These are phyloP conservation scores for Wickerhamomyces bovis DNA, from an alignment of 805 yeast genomes.

Conservation along the genomic window DNA sequence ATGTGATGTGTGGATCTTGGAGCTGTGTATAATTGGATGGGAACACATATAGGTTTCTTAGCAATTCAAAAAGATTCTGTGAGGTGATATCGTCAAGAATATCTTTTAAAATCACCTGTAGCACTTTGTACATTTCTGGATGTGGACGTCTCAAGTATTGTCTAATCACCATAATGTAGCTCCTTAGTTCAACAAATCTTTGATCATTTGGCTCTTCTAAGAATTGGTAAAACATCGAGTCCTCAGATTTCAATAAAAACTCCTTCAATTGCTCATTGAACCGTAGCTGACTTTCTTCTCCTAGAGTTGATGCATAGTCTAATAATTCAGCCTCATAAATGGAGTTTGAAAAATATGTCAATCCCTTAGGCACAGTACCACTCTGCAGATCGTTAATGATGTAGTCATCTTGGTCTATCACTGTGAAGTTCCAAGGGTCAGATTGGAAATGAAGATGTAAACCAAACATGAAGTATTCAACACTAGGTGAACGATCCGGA, in stretches of 20 bases:
- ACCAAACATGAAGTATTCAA: constrained; percentile 6
- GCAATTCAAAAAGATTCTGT: not conserved
- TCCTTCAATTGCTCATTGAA: not conserved
- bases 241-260: not conserved
- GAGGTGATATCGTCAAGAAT: not conserved
- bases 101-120: not conserved
- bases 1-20: not conserved
- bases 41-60: not conserved
- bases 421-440: constrained; percentile 6
- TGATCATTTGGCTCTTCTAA: not conserved
- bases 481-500: not conserved
- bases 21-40: not conserved
- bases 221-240: not conserved
- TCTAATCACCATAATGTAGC: constrained; percentile 1
- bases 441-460: constrained; percentile 7
- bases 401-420: not conserved
- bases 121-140: not conserved
- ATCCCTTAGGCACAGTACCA: constrained; percentile 2
- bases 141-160: constrained; percentile 3
- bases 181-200: not conserved
- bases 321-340: constrained; percentile 4
- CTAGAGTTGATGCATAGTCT: not conserved
- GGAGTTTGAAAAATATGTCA: constrained; percentile 5
- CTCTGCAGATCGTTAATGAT: not conserved
- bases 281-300: not conserved